These are phyloP conservation scores for Perilla frutescens DNA, from an alignment of 257 asterid genomes.

Conservation along the genomic window DNA sequence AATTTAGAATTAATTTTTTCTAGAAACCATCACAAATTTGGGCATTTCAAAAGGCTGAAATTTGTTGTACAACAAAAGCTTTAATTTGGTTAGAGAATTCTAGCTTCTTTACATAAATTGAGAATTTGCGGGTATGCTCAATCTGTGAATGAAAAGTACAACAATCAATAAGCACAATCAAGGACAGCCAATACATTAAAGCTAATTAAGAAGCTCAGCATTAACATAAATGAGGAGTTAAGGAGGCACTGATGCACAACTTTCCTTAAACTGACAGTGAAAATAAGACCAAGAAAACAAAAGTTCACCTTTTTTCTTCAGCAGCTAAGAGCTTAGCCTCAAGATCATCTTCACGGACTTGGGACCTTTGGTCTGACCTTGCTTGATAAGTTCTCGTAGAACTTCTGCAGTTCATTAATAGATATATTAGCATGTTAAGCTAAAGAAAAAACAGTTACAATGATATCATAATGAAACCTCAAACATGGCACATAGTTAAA, in stretches of 20 bases:
- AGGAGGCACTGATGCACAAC: not conserved
- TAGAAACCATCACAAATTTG: too few species aligned
- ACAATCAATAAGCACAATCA: constrained; percentile 2
- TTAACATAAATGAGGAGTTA: not conserved
- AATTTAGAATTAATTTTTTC: too few species aligned
- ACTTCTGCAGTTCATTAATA: constrained; percentile 68
- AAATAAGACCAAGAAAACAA: not conserved
- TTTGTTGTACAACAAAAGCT: too few species aligned
- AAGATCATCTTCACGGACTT: constrained; percentile 90
- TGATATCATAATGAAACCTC: not conserved
- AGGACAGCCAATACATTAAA: not conserved
- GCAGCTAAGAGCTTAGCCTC: constrained; percentile 99
- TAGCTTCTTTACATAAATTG: too few species aligned
- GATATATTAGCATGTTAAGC: constrained; percentile 6
- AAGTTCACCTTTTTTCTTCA: constrained; percentile 75
- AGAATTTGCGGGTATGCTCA: constrained; percentile 76
- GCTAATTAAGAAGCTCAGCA: not conserved
- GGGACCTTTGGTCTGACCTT: constrained; percentile 89
- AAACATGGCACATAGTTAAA: not conserved
- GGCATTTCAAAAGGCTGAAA: too few species aligned
- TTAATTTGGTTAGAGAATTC: too few species aligned
- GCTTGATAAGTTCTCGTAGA: constrained; percentile 80
- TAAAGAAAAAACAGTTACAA: not conserved
- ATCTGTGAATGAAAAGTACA: constrained; percentile 46
- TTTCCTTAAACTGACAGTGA: not conserved